Base-by-base conservation (phyloP, 495 filamentous ascomycete species). In the Talaromyces borbonicus region DNA sequence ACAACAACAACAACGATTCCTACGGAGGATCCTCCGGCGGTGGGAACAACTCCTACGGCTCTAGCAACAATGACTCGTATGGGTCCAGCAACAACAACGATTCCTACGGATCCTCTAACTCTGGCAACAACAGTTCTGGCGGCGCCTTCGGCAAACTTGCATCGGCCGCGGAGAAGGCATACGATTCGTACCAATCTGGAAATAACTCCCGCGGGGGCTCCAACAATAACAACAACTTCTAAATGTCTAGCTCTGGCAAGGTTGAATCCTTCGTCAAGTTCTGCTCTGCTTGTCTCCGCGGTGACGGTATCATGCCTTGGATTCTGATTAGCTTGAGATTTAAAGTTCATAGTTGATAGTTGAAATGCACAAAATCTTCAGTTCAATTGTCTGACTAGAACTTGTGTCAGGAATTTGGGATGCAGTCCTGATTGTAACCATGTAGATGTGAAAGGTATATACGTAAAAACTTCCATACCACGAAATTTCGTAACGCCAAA, bases 381-480 rank as follows among this genome's bases (percentile, higher is more conserved):
- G n/a, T n/a, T n/a, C n/a, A n/a, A n/a, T n/a, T n/a, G n/a, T n/a
- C n/a, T n/a, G n/a, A n/a, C n/a, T n/a, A n/a, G n/a, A n/a, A n/a
- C n/a, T n/a, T n/a, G n/a, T n/a, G n/a, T n/a, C n/a, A n/a, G n/a
- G n/a, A n/a, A n/a, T n/a, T n/a, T n/a, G n/a, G n/a, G n/a, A n/a
- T n/a, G n/a, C n/a, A n/a, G n/a, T n/a, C n/a, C n/a, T n/a, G n/a
- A n/a, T 12, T 7, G 27, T 30, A 12, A 12, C 27, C 27, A 12
- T 30, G 27, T 6, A 30, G 27, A 12, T 12, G 27, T 6, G 12
- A 30, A 26, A 41, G 38, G 38, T 41, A 41, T 41, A 20, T 41
- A 41, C 23, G 11, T 41, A 26, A 41, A 19, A 37, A 41, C 23
- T 41, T 41, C 26, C 15, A 24, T 41, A 38, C 35, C 16, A 8